A percentile compares a stretch with the other conserved stretches of the same genome.
Evolutionary conservation across 176 grass and related monocot species (phyloP).

Genomic region (Raddia guianensis): DNA sequence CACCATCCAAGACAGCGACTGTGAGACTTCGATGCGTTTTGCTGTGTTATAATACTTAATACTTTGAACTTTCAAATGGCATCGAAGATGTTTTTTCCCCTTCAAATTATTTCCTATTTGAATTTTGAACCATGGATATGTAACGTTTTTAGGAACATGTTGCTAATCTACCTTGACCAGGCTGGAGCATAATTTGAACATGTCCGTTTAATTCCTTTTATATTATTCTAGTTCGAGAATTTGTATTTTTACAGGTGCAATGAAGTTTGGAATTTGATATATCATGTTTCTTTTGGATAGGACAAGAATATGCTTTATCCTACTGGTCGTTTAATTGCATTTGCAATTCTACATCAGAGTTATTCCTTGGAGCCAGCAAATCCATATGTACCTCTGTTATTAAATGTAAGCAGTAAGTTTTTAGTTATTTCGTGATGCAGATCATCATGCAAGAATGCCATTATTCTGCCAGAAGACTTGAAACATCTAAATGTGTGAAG

Average conservation of each 20-base stretch:
- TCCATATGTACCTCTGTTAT: constrained; percentile 79
- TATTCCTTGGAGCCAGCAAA: constrained; percentile 67
- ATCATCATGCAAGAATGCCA: constrained; percentile 15
- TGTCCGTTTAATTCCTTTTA: neutral
- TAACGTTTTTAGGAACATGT: neutral
- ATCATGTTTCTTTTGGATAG: constrained; percentile 47
- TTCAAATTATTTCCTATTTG: neutral
- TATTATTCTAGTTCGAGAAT: neutral
- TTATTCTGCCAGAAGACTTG: neutral
- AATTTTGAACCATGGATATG: neutral
- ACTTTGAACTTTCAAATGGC: neutral
- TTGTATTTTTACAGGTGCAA: neutral
- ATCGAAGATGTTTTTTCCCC: neutral
- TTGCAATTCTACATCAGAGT: constrained; percentile 85
- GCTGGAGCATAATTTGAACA: constrained; percentile 1
- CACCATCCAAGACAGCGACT: neutral
- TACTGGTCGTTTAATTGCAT: constrained; percentile 86
- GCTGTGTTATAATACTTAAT: neutral
- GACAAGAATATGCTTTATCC: constrained; percentile 89
- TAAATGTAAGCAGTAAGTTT: constrained; percentile 64
- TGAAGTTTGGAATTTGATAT: constrained; percentile 29
- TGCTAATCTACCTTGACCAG: constrained; percentile 18
- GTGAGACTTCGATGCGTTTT: neutral
- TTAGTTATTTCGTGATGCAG: constrained; percentile 32
- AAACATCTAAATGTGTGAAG: constrained; percentile 1